Percentiles rank a stretch among this genome's conserved stretches.
Evolutionary conservation across 768 basidiomycete genomes (phyloP).

Genomic region (Boletellus ananas): DNA sequence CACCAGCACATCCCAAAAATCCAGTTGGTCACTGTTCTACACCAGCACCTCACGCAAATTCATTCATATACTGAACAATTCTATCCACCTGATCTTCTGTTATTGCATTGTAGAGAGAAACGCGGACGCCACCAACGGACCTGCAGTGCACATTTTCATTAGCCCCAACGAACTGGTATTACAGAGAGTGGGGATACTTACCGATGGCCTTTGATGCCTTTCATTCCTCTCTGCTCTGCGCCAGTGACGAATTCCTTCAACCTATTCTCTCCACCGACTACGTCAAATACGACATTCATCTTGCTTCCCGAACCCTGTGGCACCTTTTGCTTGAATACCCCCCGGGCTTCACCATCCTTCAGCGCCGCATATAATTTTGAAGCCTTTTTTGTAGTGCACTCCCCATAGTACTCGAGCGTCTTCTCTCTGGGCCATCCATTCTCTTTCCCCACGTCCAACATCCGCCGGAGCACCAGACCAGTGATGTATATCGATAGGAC

Average conservation of each 20-base stretch:
- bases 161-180: background rate
- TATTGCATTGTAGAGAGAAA: constrained; percentile 88
- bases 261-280: constrained; percentile 67
- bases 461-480: constrained; percentile 76
- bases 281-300: constrained; percentile 93
- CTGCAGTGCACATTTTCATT: constrained; percentile 28
- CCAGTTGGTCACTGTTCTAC: background rate
- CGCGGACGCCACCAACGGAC: constrained; percentile 68
- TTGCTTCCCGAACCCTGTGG: constrained; percentile 75
- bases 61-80: constrained; percentile 55
- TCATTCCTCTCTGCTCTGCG: constrained; percentile 76
- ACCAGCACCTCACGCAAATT: constrained; percentile 37
- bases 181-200: constrained; percentile 37
- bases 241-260: constrained; percentile 76
- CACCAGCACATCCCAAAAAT: too few species aligned
- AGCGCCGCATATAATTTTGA: constrained; percentile 72
- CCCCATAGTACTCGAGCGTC: constrained; percentile 62
- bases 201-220: constrained; percentile 91
- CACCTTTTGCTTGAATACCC: constrained; percentile 70
- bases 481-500: constrained; percentile 89
- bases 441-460: constrained; percentile 35
- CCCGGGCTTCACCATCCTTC: constrained; percentile 64
- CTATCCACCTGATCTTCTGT: constrained; percentile 68
- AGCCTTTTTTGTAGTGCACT: constrained; percentile 67
- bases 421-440: constrained; percentile 40